Base-by-base conservation (phyloP, 2,329 filamentous ascomycete species). In the Lasiodiplodia gonubiensis region DNA sequence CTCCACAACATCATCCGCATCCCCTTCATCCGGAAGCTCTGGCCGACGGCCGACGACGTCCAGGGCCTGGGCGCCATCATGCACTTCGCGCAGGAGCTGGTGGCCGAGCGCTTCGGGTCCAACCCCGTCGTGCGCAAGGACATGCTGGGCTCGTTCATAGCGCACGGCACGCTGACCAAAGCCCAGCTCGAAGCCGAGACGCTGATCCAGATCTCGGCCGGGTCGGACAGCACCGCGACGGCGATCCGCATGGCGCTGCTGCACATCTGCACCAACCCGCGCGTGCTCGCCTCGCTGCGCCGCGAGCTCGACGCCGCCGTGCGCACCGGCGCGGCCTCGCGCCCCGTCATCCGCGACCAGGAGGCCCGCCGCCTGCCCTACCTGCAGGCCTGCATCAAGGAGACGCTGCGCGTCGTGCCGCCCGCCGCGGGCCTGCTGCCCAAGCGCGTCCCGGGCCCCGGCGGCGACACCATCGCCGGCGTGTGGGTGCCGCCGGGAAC, bases 171-270 rank as follows among this genome's bases (percentile, higher is more conserved):
- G 30, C 27, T 85, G 1, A 74, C 76, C 57, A 71, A 80, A 74
- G 69, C 77, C 18, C 74, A 83, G 70, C 78, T 75, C 68, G 83
- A 76, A 73, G 81, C 75, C 69, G 82, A 84, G 69, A 80, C 78
- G 0, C 69, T 83, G 4, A 76, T 81, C 14, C 80, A 83, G 67
- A 83, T 84, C 49, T 78, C 86, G 5, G 86, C 86, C 4, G 87
- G 86, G 4, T 85, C 85, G 0, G 86, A 89, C 68, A 88, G 85
- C 0, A 86, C 86, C 0, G 85, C 87, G 0, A 86, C 84, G 0
- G 82, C 82, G 2, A 81, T 89, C 11, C 82, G 86, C 2, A 78
- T 82, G 46, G 86, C 82, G 1, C 70, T 88, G 66, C 80, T 88
- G 25, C 81, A 85, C 72, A 73, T 88, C 66, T 80, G 84, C 25